Evolutionary conservation across 2,329 filamentous ascomycete genomes (phyloP).

Genomic region (Hysterium pulicare): DNA sequence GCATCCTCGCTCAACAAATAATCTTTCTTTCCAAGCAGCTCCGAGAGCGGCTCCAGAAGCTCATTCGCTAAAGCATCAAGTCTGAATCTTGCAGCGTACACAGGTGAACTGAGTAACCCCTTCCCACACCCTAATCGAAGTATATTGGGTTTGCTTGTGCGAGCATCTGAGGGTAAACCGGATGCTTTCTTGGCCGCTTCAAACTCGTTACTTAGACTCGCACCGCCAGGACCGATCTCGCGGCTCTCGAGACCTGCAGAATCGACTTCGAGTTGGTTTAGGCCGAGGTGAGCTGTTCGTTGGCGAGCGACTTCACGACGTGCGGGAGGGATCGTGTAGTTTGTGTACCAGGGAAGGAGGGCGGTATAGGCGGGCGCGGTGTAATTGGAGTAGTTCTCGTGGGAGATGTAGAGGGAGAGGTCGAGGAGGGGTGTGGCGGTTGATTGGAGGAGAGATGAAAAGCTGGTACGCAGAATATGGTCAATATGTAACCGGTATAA

Average conservation of each 20-base stretch:
- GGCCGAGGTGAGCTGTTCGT: slow-evolving; percentile 56
- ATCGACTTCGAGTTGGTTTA: slow-evolving; percentile 46
- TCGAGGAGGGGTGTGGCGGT: slow-evolving; percentile 77
- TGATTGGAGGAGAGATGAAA: slow-evolving; percentile 67
- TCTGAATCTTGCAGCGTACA: slow-evolving; percentile 70
- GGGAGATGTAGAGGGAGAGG: slow-evolving; percentile 85
- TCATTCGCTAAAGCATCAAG: slow-evolving; percentile 69
- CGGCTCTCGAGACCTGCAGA: slow-evolving; percentile 34
- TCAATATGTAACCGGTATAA: too few relatives aligned
- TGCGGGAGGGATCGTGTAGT: slow-evolving; percentile 77
- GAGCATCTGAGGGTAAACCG: slow-evolving; percentile 33
- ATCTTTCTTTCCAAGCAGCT: slow-evolving; percentile 54
- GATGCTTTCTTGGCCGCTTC: slow-evolving; percentile 36
- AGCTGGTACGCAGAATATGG: slow-evolving; percentile 23
- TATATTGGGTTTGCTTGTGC: slow-evolving; percentile 36
- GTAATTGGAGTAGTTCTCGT: slow-evolving; percentile 74
- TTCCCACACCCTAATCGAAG: slow-evolving; percentile 55
- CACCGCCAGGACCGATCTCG: slow-evolving; percentile 26
- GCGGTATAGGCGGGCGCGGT: slow-evolving; percentile 78
- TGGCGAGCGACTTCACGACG: slow-evolving; percentile 67
- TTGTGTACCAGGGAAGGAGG: slow-evolving; percentile 80
- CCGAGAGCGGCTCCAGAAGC: slow-evolving; percentile 66
- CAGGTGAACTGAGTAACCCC: slow-evolving; percentile 62
- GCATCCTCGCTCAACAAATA: slow-evolving; percentile 54
- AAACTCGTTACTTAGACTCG: slow-evolving; percentile 26